Evolutionary conservation across 192 early-diverging fungal genomes (phyloP), one percentile per base, ranked within the genome.

Genomic region (Coemansia sp.): DNA sequence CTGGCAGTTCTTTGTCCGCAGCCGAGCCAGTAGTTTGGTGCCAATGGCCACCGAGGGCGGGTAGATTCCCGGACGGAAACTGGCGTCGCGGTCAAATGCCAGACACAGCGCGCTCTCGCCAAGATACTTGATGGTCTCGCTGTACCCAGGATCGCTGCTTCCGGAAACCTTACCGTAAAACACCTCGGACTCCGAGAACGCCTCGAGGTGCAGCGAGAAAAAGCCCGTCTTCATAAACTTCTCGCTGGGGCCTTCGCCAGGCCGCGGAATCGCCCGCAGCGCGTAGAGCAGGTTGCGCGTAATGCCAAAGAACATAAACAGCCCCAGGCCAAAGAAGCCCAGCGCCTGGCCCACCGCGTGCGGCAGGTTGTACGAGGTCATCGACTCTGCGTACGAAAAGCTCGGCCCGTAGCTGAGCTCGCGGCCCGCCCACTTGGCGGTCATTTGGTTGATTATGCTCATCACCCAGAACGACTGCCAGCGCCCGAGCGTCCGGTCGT

Each of bases 11-110:
- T 77, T 81, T n/a, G 61, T 60, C 28, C 81, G 74, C 53, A 93
- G 67, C 19, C 91, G 73, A 20, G 79, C 58, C 1, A 92, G 66
- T 47, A 93, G 62, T 1, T 81, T 79, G 19, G 81, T 25, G 30
- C 93, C 91, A 81, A 92, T 87, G n/a, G 86, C 84, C 39, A 81
- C 79, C 6, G 87, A 85, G 17, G 90, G 85, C 19, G 93, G 90
- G 27, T 90, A 70, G 6, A 96, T 80, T 35, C 91, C 93, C 5
- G 75, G 79, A 22, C 81, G 62, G 48, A 82, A 79, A 8, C 81
- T 41, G 2, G 64, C 30, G 35, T 82, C 71, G 14, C 80, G 67
- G 26, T 85, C 78, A 39, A 87, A 63, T 7, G 86, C 81, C 43
- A 94, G 55, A 43, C 82, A 86, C 15, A 94, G 68, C 0, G 90